Conservation (phyloP, 805 yeast species). For the Metschnikowia amazonensis region DNA sequence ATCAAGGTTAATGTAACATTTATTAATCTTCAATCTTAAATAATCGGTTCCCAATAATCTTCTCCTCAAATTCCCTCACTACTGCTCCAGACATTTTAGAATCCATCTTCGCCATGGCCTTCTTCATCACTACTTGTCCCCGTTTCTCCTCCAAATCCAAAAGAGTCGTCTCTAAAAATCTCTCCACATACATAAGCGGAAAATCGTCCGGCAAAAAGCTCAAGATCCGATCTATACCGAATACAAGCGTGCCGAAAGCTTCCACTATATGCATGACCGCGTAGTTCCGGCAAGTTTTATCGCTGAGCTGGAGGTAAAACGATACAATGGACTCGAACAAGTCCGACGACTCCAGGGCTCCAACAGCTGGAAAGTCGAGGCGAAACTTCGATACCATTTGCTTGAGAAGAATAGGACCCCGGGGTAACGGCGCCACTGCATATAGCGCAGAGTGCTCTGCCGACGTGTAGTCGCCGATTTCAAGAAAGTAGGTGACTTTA, state of each 20-base stretch:
- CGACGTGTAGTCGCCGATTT: slow-evolving; percentile 27
- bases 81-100: slow-evolving; percentile 20
- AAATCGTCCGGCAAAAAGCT: slow-evolving; percentile 28
- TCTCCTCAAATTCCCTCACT: slow-evolving; percentile 20
- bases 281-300: slow-evolving; percentile 7
- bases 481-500: slow-evolving; percentile 12
- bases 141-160: slow-evolving; percentile 20
- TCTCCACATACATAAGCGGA: slow-evolving; percentile 28
- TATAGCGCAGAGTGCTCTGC: slow-evolving; percentile 32
- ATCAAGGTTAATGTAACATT: too few species aligned
- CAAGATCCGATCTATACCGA: slow-evolving; percentile 26
- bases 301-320: slow-evolving; percentile 17
- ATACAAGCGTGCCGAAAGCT: slow-evolving; percentile 21
- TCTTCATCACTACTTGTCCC: slow-evolving; percentile 20
- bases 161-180: slow-evolving; percentile 23
- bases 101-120: slow-evolving; percentile 30
- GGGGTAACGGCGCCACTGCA: slow-evolving; percentile 22
- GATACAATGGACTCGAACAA: slow-evolving; percentile 19
- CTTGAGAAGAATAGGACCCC: slow-evolving; percentile 17
- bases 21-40: too few species aligned
- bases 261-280: slow-evolving; percentile 30
- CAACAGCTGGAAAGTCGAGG: background rate
- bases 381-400: background rate
- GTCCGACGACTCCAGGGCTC: slow-evolving; percentile 1
- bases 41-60: too few species aligned